Percentiles rank a stretch among this genome's conserved stretches.
These are phyloP conservation scores for Lathyrus aphaca DNA, from an alignment of 306 rosid species.

Conservation along the genomic window DNA sequence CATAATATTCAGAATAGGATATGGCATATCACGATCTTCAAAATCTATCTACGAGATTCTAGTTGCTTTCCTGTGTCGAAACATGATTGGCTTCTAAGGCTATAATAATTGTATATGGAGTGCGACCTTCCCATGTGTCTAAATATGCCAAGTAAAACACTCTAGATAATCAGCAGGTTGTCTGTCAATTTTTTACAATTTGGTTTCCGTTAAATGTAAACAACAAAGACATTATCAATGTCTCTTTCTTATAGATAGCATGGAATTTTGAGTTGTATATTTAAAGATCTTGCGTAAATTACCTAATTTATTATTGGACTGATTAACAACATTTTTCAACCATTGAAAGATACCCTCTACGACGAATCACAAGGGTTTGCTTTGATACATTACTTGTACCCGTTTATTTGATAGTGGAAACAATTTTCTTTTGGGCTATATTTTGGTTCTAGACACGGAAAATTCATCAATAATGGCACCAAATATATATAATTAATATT, in stretches of 20 bases:
- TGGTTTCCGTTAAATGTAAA: constrained; percentile 4
- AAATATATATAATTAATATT: no score
- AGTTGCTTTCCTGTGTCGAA: constrained; percentile 34
- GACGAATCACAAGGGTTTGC: background rate
- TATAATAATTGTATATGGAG: constrained; percentile 36
- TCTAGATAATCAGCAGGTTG: background rate
- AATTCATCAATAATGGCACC: no score
- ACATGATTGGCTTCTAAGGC: constrained; percentile 40
- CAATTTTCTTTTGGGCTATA: no score
- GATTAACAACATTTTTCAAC: constrained; percentile 4
- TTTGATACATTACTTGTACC: no score
- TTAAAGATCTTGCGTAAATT: constrained; percentile 16
- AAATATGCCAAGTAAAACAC: constrained; percentile 32
- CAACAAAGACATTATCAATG: constrained; percentile 17
- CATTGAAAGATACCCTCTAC: constrained; percentile 20
- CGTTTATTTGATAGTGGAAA: no score
- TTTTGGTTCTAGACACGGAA: no score
- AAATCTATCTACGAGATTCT: constrained; percentile 23
- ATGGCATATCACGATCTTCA: constrained; percentile 18
- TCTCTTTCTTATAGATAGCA: constrained; percentile 31
- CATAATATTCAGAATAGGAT: constrained; percentile 30
- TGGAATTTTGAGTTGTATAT: constrained; percentile 29
- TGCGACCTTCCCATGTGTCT: constrained; percentile 16
- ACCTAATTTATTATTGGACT: constrained; percentile 19
- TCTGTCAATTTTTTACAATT: constrained; percentile 5